Base-by-base conservation (phyloP, 176 grass and related monocot species). In the Aegilops speltoides region DNA sequence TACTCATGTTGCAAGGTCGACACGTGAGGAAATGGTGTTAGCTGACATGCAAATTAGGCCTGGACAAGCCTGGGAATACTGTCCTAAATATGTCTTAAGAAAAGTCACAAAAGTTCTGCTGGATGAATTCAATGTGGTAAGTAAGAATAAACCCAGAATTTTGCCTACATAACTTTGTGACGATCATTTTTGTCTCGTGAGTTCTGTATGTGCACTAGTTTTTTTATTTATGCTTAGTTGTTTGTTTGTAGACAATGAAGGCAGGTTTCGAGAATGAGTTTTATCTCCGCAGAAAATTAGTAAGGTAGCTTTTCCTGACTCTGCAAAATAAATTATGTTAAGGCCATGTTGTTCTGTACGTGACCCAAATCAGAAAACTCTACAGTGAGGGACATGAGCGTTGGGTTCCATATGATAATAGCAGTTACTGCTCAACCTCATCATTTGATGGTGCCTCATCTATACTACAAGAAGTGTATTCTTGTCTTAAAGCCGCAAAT, bases 261-360 rank as follows among this genome's bases (percentile, higher is more conserved):
- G 93, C 93, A 48, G 96, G 96, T 62, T 98, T 98, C 60, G 96
- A 98, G 73, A 98, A 94, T 89, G 96, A 98, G 89, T 98, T 98
- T 86, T 98, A 80, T 74, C 79, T 98, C 26, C 92, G 95, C n/a
- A 88, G 82, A 88, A 96, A 96, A 92, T 64, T 92, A 83, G 72
- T 76, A 86, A 96, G 93, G 96, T 91, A 94, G 56, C 52, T 76
- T 79, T 86, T 26, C 14, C 69, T 36, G 20, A 65, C 61, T 84
- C 38, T 85, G 31, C 61, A 73, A 22, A 34, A 45, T 26, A 67
- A 3, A 59, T 15, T 36, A 14, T 60, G 10, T 71, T 23, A 73
- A 82, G 15, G 31, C n/a, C 77, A 34, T 32, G 10, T 31, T 37
- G 14, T 79, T 86, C 26, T 84, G 54, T 78, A 41, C 36, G 29